These are phyloP conservation scores for Botrytis tulipae DNA, from an alignment of 2,329 filamentous ascomycete genomes.

Conservation along the genomic window DNA sequence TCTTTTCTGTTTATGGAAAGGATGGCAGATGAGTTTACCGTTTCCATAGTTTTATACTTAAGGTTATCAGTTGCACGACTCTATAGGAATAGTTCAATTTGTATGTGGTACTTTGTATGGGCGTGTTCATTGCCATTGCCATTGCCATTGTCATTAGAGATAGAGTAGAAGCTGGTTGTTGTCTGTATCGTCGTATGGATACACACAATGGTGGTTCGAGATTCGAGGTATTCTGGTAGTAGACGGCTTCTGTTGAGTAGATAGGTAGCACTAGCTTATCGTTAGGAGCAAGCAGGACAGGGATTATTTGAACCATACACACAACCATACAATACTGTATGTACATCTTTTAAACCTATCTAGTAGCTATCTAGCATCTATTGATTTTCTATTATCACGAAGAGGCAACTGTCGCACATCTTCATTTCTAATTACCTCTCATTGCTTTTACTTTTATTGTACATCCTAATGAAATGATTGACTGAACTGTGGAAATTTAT, in stretches of 20 bases:
- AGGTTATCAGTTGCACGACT: background rate
- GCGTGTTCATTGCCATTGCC: background rate
- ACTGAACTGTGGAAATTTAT: background rate
- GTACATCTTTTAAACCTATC: background rate
- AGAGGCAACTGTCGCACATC: background rate
- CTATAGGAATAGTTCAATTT: background rate
- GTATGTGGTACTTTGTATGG: background rate
- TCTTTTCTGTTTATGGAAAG: background rate
- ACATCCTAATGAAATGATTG: background rate
- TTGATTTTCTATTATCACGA: background rate
- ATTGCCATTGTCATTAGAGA: background rate
- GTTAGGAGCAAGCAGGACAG: background rate
- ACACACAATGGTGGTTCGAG: background rate
- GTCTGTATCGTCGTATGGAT: background rate
- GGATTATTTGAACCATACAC: background rate
- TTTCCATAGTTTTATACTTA: background rate
- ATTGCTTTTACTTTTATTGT: background rate
- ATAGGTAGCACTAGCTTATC: background rate
- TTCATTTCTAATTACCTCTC: background rate
- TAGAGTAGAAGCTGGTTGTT: background rate
- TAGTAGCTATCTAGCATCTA: background rate
- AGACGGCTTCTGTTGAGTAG: background rate
- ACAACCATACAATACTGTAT: background rate
- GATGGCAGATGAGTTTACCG: background rate
- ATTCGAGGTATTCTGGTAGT: background rate